Percentiles rank a stretch among this genome's conserved stretches.
These are phyloP conservation scores for Mycena rebaudengoi DNA, from an alignment of 768 basidiomycete genomes.

Conservation along the genomic window DNA sequence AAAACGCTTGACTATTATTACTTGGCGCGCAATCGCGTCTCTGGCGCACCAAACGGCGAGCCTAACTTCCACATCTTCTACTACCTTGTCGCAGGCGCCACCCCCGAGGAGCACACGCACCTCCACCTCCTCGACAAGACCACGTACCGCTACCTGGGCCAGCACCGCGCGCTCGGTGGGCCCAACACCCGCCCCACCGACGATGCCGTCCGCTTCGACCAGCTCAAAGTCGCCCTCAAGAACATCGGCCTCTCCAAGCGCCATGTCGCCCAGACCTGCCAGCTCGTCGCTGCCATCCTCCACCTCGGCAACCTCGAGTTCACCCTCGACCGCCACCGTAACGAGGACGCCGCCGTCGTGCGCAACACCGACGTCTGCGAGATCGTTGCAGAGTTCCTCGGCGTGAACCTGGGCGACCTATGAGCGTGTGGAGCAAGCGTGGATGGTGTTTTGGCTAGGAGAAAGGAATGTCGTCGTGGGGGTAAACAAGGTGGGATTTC, in stretches of 20 bases:
- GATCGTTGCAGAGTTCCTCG: slow-evolving; percentile 93
- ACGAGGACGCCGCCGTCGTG: slow-evolving; percentile 94
- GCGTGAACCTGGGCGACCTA: slow-evolving; percentile 75
- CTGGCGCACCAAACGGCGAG: slow-evolving; percentile 88
- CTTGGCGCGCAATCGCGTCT: slow-evolving; percentile 90
- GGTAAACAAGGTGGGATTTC: slow-evolving; percentile 73
- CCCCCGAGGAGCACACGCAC: slow-evolving; percentile 87
- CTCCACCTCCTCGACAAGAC: slow-evolving; percentile 84
- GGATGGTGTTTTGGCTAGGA: slow-evolving; percentile 61
- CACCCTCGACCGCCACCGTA: slow-evolving; percentile 79
- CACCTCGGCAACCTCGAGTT: slow-evolving; percentile 98
- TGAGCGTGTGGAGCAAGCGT: slow-evolving; percentile 68
- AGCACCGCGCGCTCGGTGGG: slow-evolving; percentile 59
- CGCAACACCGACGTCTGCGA: slow-evolving; percentile 84
- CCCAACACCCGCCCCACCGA: slow-evolving; percentile 69
- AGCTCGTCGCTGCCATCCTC: slow-evolving; percentile 93
- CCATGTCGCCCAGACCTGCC: slow-evolving; percentile 94
- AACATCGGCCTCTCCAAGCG: slow-evolving; percentile 93
- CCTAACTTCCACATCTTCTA: slow-evolving; percentile 99
- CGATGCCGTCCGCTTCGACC: slow-evolving; percentile 89
- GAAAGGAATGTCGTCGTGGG: slow-evolving; percentile 86
- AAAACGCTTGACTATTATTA: slow-evolving; percentile 99
- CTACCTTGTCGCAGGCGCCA: slow-evolving; percentile 92
- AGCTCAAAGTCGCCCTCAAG: slow-evolving; percentile 94
- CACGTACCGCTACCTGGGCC: slow-evolving; percentile 88